Conservation (phyloP, 2,329 filamentous ascomycete species). For the Trichothecium sympodiale region DNA sequence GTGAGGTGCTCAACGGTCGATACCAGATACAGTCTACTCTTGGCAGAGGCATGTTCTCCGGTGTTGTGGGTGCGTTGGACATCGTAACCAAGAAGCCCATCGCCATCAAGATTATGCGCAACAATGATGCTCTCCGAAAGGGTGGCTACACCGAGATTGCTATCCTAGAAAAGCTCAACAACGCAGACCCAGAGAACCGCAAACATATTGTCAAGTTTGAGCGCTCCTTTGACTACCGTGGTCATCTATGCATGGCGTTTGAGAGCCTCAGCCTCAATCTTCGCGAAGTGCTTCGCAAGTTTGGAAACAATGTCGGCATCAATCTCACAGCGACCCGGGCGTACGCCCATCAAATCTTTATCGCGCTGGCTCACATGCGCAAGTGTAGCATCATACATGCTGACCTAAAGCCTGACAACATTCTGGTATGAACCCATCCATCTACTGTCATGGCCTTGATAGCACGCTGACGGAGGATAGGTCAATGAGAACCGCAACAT, state of each 20-base stretch:
- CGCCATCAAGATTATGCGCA: slow-evolving; percentile 95
- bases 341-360: slow-evolving; percentile 91
- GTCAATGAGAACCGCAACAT: slow-evolving; percentile 73
- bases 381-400: slow-evolving; percentile 92
- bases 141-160: slow-evolving; percentile 91
- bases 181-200: slow-evolving; percentile 76
- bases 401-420: slow-evolving; percentile 96
- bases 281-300: slow-evolving; percentile 89
- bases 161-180: slow-evolving; percentile 78
- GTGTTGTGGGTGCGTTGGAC: slow-evolving; percentile 82
- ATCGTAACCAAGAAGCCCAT: slow-evolving; percentile 65
- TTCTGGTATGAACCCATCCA: slow-evolving; percentile 47
- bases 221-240: slow-evolving; percentile 84
- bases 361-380: slow-evolving; percentile 76
- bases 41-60: slow-evolving; percentile 92
- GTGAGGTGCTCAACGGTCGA: slow-evolving; percentile 78
- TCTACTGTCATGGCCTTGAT: neutral
- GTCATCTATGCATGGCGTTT: slow-evolving; percentile 92
- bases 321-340: slow-evolving; percentile 77
- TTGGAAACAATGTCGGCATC: slow-evolving; percentile 87
- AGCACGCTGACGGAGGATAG: slow-evolving; percentile 27
- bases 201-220: slow-evolving; percentile 87
- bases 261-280: slow-evolving; percentile 91
- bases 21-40: slow-evolving; percentile 83
- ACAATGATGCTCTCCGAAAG: slow-evolving; percentile 86